Percentiles rank a stretch among this genome's conserved stretches.
Conservation (phyloP, 805 yeast genomes). For the Debaryomyces castellii region DNA sequence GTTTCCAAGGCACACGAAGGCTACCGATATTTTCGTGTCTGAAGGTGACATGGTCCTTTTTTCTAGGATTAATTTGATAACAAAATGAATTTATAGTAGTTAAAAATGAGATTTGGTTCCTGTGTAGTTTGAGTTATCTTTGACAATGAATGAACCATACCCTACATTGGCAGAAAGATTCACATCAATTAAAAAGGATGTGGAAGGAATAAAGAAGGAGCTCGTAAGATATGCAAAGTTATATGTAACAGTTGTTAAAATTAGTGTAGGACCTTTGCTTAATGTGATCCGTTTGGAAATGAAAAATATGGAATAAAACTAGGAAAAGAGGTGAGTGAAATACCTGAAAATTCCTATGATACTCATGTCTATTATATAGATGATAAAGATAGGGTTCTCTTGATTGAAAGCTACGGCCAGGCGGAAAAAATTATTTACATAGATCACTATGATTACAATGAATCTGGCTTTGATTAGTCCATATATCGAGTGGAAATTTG, state of each 20-base stretch:
- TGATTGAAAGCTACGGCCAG: neutral
- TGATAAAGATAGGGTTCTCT: neutral
- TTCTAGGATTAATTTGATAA: too few species aligned
- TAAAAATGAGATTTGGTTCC: too few species aligned
- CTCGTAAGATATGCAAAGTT: neutral
- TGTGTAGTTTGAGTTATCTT: too few species aligned
- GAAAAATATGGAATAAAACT: neutral
- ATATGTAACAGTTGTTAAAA: neutral
- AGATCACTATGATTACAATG: neutral
- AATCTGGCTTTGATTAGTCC: neutral
- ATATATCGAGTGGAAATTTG: neutral
- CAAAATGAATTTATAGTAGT: too few species aligned
- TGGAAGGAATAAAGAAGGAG: neutral
- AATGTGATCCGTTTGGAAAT: neutral
- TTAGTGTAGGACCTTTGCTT: neutral
- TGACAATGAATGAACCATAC: neutral
- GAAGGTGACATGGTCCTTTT: slow-evolving; percentile 19
- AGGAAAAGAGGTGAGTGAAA: neutral
- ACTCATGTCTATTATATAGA: neutral
- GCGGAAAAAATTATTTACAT: neutral
- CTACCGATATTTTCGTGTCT: slow-evolving; percentile 54
- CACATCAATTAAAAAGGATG: neutral
- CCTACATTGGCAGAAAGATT: neutral
- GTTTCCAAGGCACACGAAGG: slow-evolving; percentile 89
- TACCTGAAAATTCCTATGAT: neutral